Percentiles rank a stretch among this genome's conserved stretches.
Evolutionary conservation across 257 asterid species (phyloP).

Genomic region (Gentiana macrophylla): DNA sequence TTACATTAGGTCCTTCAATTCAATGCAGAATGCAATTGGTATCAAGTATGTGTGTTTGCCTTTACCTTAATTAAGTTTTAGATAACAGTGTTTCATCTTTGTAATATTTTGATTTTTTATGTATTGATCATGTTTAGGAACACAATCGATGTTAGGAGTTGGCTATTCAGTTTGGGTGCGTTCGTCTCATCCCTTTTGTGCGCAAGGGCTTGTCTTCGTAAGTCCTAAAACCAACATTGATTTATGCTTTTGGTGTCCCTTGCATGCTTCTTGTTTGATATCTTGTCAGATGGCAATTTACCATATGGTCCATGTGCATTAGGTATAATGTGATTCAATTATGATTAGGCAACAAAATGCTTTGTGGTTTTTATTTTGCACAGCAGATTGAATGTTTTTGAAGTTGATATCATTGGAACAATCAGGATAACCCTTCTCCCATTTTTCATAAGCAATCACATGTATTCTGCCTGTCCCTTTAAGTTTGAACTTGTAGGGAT

Average conservation of each 20-base stretch:
- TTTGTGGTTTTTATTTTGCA: too few relatives aligned
- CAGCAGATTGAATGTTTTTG: too few relatives aligned
- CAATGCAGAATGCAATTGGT: conserved; percentile 92
- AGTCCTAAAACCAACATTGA: conserved; percentile 19
- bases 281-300: neutral
- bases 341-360: too few relatives aligned
- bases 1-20: conserved; percentile 70
- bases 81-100: conserved; percentile 1
- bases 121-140: conserved; percentile 28
- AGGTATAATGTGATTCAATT: too few relatives aligned
- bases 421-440: too few relatives aligned
- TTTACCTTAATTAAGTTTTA: conserved; percentile 2
- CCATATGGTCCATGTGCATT: too few relatives aligned
- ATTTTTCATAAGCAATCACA: too few relatives aligned
- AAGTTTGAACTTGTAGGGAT: too few relatives aligned
- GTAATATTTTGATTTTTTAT: neutral
- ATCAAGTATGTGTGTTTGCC: conserved; percentile 41
- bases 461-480: too few relatives aligned
- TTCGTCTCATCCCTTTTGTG: conserved; percentile 72
- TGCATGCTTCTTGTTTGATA: conserved; percentile 2
- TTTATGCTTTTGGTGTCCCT: neutral
- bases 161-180: conserved; percentile 87
- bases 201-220: conserved; percentile 62
- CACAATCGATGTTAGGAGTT: conserved; percentile 75
- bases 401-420: too few relatives aligned